Evolutionary conservation across 1,139 yeast species (phyloP), one percentile per base, ranked within the genome.

Genomic region (Groenewaldozyma auringiensis): DNA sequence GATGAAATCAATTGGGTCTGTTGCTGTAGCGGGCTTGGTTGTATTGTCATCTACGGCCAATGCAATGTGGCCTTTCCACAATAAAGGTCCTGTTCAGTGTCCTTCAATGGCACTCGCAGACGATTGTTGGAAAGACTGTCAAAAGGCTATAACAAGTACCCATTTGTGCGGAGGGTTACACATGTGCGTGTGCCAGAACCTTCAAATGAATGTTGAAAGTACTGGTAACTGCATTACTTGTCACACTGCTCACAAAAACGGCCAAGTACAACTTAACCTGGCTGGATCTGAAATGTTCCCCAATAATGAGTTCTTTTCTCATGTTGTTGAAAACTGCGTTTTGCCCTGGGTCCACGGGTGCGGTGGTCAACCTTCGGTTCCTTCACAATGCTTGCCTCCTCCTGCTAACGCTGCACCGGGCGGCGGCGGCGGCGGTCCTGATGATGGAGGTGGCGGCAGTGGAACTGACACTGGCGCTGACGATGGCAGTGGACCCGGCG

Each of bases 121-220:
- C 16, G 53, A 54, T 29, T 56, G 60, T 45, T 54, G 56, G 56
- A 44, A 50, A 16, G 47, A 53, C 25, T 56, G 60, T 42, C 50
- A 55, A 38, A 44, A 48, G 40, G 54, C 55, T 25, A 46, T 53
- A 17, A 44, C 48, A 9, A 46, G 45, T 34, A 42, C 54, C 3
- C 41, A 43, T 16, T 25, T 47, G 18, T 55, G 58, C 40, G 34
- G 46, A 17, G 54, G 56, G 14, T n/a, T 41, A n/a, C 48, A 45
- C 27, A 17, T 40, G 21, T 54, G 58, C 41, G 42, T 43, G 21
- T 53, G 58, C 43, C 32, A 37, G 21, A 37, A 37, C 9, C 22
- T 48, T 6, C 45, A 43, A 13, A 44, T 50, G 40, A 47, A 50
- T 38, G 49, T 31, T 13, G 50, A 42, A 16, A 45, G 29, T 4